phyloP scores from a whole-genome alignment of 148 eudicot genomes.

The Mesembryanthemum crystallinum region DNA sequence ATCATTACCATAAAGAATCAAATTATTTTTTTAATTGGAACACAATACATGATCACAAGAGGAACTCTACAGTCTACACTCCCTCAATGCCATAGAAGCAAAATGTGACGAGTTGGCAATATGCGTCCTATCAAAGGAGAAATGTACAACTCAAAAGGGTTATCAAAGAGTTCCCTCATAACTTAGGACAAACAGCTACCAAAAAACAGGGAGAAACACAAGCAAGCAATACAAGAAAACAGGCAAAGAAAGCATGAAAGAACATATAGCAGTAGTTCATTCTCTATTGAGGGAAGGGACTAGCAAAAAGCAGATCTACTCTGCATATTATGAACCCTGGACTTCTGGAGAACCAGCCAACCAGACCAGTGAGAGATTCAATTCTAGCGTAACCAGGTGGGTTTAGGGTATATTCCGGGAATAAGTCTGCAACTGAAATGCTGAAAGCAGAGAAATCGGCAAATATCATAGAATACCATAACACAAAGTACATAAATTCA shows the following conservation, averaged over 20 bases:
- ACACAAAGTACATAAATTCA: background rate
- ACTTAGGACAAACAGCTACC: background rate
- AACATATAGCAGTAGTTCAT: background rate
- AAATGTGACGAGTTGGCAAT: too few species aligned
- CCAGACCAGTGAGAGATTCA: background rate
- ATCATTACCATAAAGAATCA: background rate
- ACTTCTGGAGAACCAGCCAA: background rate
- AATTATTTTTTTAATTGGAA: too few species aligned
- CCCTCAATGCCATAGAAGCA: background rate
- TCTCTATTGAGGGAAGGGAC: background rate
- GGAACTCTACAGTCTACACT: too few species aligned
- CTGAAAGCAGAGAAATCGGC: background rate
- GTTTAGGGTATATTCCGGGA: background rate
- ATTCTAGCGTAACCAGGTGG: too few species aligned
- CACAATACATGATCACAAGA: too few species aligned
- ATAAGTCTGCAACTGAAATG: background rate
- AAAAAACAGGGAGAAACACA: background rate
- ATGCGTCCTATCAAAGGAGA: background rate
- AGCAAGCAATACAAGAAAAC: background rate
- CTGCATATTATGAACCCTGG: background rate
- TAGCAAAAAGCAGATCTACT: background rate
- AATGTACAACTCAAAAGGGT: constrained; percentile 1
- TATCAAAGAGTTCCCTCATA: background rate
- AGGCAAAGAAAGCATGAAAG: background rate
- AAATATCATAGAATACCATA: background rate